These are phyloP conservation scores for Sequoiadendron giganteum DNA, from an alignment of 75 land plant genomes.

Conservation along the genomic window DNA sequence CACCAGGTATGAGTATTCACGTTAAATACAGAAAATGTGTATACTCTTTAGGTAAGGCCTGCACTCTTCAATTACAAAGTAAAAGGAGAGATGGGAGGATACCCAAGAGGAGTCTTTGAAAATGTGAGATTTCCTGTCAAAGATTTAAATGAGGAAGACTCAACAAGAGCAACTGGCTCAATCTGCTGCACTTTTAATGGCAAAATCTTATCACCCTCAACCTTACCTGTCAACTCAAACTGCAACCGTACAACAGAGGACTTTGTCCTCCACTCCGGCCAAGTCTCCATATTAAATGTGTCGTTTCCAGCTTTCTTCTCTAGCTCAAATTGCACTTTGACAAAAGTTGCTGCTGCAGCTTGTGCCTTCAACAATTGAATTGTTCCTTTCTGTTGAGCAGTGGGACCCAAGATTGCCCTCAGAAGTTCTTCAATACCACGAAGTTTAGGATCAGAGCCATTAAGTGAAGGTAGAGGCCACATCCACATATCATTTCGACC, in stretches of 20 bases:
- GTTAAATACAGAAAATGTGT: no score
- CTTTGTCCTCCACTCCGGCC: slow-evolving; percentile 92
- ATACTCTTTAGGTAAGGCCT: neutral
- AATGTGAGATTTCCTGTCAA: slow-evolving; percentile 47
- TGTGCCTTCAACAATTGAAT: slow-evolving; percentile 78
- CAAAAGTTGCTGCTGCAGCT: slow-evolving; percentile 74
- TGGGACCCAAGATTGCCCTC: slow-evolving; percentile 49
- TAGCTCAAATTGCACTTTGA: slow-evolving; percentile 78
- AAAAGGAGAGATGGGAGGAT: slow-evolving; percentile 53
- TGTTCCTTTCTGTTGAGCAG: slow-evolving; percentile 58
- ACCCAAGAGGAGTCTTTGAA: slow-evolving; percentile 31
- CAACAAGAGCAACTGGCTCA: slow-evolving; percentile 43
- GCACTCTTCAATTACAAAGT: slow-evolving; percentile 38
- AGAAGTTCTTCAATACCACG: slow-evolving; percentile 70
- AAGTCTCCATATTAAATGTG: slow-evolving; percentile 15
- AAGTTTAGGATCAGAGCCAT: slow-evolving; percentile 67
- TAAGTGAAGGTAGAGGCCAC: slow-evolving; percentile 91
- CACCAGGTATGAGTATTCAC: neutral
- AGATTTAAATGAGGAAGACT: slow-evolving; percentile 30
- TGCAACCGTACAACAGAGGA: slow-evolving; percentile 61
- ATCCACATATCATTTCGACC: slow-evolving; percentile 1
- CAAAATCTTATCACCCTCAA: slow-evolving; percentile 70
- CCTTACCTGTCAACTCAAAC: slow-evolving; percentile 84
- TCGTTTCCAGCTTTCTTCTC: slow-evolving; percentile 53
- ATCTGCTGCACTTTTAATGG: slow-evolving; percentile 64